Base-by-base conservation (phyloP, 805 yeast genomes). In the Nakazawaea wyomingensis region DNA sequence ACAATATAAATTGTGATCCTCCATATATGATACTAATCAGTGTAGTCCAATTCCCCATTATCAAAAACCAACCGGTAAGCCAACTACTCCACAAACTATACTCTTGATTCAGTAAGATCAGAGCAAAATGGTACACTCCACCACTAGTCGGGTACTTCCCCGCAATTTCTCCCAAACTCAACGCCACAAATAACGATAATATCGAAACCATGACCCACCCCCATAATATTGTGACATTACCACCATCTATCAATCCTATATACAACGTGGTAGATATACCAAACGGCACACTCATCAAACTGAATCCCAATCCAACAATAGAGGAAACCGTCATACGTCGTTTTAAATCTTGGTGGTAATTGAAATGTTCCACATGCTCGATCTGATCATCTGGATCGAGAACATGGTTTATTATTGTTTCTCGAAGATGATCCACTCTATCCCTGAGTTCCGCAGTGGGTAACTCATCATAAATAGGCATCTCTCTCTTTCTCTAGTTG, bases 281-380 rank as follows among this genome's bases (percentile, higher is more conserved):
- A 52, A 84, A 72, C 0, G 90, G 91, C 0, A 87, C 90, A 33
- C 87, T 85, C 90, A 85, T 83, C 26, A 85, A 62, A 1, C 89
- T 79, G 56, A 85, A 84, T 0, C 93, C 91, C 19, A 85, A 64
- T 4, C 93, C 95, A 18, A 85, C 75, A 35, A 85, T 77, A 0
- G 90, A 81, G 1, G 78, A 66, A 9, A 82, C 80, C 0, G 86
- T 80, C 44, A 85, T 68, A 48, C 82, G 79, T 51, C 87, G 70
- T 46, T 77, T 78, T 46, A 85, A 64, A 36, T 80, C 85, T 55
- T 82, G 89, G 50, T 82, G 81, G 57, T 85, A 85, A 43, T 77
- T 76, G 66, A 85, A 82, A 52, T 80, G 84, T 49, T 83, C 89
- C 11, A 82, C 78, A 8, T 72, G 73, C 50, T 80, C 84, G 3